Conservation (phyloP, 495 filamentous ascomycete species). For the Platismatia glauca region DNA sequence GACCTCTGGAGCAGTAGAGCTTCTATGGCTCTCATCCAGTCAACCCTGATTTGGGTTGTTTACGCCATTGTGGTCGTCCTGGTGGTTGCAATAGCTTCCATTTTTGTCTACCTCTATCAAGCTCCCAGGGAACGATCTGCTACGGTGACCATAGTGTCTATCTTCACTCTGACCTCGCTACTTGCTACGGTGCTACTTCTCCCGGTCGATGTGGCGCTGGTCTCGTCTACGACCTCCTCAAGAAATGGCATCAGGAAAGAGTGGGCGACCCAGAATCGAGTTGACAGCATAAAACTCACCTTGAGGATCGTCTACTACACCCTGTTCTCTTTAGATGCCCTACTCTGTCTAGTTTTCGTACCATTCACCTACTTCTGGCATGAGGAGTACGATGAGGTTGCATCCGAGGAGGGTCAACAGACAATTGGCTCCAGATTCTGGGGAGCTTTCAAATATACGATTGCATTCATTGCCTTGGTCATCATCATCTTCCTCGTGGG, state of each 20-base stretch:
- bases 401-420: conserved; percentile 65
- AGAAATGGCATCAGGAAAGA: conserved; percentile 77
- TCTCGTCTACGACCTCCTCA: conserved; percentile 75
- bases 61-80: conserved; percentile 72
- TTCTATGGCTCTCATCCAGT: conserved; percentile 64
- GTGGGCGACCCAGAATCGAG: conserved; percentile 75
- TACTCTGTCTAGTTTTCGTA: conserved; percentile 82
- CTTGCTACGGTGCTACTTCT: conserved; percentile 88
- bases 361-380: conserved; percentile 98
- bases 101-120: conserved; percentile 84
- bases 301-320: conserved; percentile 87
- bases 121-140: conserved; percentile 75
- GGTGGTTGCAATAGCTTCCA: conserved; percentile 58
- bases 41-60: conserved; percentile 83
- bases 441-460: conserved; percentile 83
- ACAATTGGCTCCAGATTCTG: conserved; percentile 59
- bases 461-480: conserved; percentile 69
- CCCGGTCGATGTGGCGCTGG: conserved; percentile 89
- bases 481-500: conserved; percentile 82
- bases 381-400: conserved; percentile 89
- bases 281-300: conserved; percentile 66
- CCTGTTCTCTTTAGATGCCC: conserved; percentile 82
- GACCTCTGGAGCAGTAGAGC: not conserved
- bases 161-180: conserved; percentile 74
- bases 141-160: conserved; percentile 69